These are phyloP conservation scores for Podosphaera aphanis DNA, from an alignment of 2,329 filamentous ascomycete genomes.

Conservation along the genomic window DNA sequence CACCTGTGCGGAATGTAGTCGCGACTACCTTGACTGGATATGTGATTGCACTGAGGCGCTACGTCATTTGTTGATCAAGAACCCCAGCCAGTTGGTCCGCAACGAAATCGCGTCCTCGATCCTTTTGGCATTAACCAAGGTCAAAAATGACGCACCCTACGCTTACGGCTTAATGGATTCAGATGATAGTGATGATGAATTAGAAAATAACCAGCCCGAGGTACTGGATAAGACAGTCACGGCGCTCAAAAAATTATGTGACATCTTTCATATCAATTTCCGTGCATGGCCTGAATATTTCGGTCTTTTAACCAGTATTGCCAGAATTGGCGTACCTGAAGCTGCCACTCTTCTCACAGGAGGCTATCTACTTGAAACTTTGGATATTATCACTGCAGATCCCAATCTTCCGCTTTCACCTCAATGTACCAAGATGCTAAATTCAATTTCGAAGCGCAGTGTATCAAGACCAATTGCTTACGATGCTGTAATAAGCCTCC, in stretches of 20 bases:
- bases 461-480: conserved; percentile 29
- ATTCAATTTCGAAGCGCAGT: conserved; percentile 26
- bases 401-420: conserved; percentile 7
- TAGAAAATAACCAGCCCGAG: conserved; percentile 14
- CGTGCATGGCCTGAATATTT: conserved; percentile 62
- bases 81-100: conserved; percentile 32
- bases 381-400: conserved; percentile 16
- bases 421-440: conserved; percentile 32
- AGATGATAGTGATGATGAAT: conserved; percentile 13
- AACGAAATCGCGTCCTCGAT: conserved; percentile 27
- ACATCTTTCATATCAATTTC: conserved; percentile 33
- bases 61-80: conserved; percentile 40
- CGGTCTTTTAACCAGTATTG: conserved; percentile 42
- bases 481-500: conserved; percentile 26
- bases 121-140: conserved; percentile 25
- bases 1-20: conserved; percentile 29
- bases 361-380: conserved; percentile 30
- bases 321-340: conserved; percentile 34
- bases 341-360: conserved; percentile 32
- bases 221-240: conserved; percentile 15
- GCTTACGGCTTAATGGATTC: conserved; percentile 21
- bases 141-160: conserved; percentile 25
- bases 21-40: conserved; percentile 39
- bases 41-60: conserved; percentile 29
- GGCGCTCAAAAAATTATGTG: conserved; percentile 34